These are phyloP conservation scores for Pisolithus albus DNA, from an alignment of 768 basidiomycete genomes.

Conservation along the genomic window DNA sequence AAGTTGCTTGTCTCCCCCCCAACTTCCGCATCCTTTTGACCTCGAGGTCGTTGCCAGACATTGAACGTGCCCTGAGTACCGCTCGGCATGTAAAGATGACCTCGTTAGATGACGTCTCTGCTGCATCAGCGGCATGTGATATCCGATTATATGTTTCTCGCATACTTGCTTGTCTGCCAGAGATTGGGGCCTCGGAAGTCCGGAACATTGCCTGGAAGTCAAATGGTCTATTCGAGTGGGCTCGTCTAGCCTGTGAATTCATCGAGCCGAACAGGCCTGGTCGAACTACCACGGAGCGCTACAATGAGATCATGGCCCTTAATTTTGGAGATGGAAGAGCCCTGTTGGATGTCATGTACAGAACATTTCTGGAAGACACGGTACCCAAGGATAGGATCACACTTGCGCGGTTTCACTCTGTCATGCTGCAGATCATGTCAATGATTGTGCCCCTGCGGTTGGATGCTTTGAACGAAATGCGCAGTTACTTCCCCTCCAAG, in stretches of 20 bases:
- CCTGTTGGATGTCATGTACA: not conserved
- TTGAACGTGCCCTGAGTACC: constrained; percentile 4
- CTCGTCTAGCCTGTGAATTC: constrained; percentile 9
- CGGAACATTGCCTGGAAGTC: constrained; percentile 5
- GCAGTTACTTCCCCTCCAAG: not conserved
- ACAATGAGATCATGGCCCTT: not conserved
- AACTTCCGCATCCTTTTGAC: constrained; percentile 33
- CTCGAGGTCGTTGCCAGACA: constrained; percentile 24
- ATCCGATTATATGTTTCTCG: not conserved
- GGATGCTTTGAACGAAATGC: not conserved
- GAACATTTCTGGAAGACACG: not conserved
- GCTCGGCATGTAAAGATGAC: not conserved
- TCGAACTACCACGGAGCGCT: not conserved
- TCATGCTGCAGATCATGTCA: not conserved
- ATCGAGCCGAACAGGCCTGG: constrained; percentile 2
- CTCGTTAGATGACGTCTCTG: not conserved
- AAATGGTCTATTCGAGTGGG: constrained; percentile 19
- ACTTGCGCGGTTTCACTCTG: not conserved
- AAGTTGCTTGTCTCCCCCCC: constrained; percentile 34
- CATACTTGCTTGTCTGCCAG: not conserved
- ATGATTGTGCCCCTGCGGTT: not conserved
- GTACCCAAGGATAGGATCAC: not conserved
- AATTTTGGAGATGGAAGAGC: not conserved
- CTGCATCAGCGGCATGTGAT: not conserved
- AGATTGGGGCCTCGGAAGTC: not conserved